phyloP scores from a whole-genome alignment of 768 basidiomycete genomes.

The Leccinum aurantiacum region DNA sequence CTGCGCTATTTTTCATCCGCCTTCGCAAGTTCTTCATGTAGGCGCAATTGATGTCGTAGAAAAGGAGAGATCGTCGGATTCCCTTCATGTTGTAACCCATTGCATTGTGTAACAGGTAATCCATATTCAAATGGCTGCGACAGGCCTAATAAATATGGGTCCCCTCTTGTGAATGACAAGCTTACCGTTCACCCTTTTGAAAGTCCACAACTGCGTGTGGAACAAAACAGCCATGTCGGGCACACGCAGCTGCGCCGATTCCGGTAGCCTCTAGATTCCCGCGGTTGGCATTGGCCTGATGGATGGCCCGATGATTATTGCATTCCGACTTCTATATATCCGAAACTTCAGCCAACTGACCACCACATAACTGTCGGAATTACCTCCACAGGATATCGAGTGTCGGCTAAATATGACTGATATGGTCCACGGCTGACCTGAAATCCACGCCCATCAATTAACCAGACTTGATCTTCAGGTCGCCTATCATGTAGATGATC shows the following conservation, averaged over 20 bases:
- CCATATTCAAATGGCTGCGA: constrained; percentile 12
- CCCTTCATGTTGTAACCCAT: background rate
- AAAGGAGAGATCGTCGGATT: background rate
- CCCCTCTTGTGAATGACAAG: background rate
- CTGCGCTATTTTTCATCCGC: background rate
- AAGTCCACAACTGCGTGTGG: background rate
- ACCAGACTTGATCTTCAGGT: background rate
- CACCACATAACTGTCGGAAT: background rate
- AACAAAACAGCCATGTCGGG: constrained; percentile 1
- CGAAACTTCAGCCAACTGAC: background rate
- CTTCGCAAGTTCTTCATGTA: constrained; percentile 6
- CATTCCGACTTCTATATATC: background rate
- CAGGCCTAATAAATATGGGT: background rate
- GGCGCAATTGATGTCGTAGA: constrained; percentile 12
- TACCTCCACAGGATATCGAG: background rate
- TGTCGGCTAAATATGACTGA: background rate
- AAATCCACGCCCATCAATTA: background rate
- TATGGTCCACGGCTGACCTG: background rate
- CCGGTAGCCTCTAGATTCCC: background rate
- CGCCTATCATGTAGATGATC: constrained; percentile 9
- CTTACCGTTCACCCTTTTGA: background rate
- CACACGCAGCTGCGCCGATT: background rate
- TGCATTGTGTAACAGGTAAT: background rate
- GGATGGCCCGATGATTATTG: constrained; percentile 5
- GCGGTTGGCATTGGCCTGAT: background rate